A percentile compares a stretch with the other conserved stretches of the same genome.
Evolutionary conservation across 2,329 filamentous ascomycete genomes (phyloP).

Genomic region (Xylaria sp.): DNA sequence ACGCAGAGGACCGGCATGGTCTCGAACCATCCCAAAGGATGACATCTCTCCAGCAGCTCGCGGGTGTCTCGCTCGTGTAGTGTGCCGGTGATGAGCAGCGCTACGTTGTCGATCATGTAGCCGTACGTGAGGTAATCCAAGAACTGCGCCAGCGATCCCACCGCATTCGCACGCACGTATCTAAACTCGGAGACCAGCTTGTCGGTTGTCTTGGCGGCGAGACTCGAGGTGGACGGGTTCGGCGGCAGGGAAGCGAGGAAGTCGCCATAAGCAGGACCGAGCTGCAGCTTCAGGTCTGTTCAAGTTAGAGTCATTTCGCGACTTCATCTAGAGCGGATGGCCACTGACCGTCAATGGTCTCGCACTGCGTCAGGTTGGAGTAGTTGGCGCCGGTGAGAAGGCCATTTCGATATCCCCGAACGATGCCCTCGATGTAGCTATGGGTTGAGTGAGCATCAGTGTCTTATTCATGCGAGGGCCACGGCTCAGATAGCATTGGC

Average conservation of each 20-base stretch:
- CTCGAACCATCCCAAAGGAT: constrained; percentile 98
- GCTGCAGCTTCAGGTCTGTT: constrained; percentile 95
- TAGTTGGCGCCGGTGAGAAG: constrained; percentile 92
- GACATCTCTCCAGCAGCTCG: constrained; percentile 93
- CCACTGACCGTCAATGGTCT: constrained; percentile 87
- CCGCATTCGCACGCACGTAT: constrained; percentile 93
- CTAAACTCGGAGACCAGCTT: constrained; percentile 98
- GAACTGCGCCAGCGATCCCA: constrained; percentile 90
- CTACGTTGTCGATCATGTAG: constrained; percentile 99
- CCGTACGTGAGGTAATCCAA: constrained; percentile 99
- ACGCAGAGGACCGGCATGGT: constrained; percentile 98
- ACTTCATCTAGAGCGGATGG: not conserved
- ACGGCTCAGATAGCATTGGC: not conserved
- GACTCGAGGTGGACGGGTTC: constrained; percentile 94
- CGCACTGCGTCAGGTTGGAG: constrained; percentile 95
- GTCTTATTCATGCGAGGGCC: constrained; percentile 36
- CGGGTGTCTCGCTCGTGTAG: constrained; percentile 97
- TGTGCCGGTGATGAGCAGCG: constrained; percentile 95
- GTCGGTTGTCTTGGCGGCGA: constrained; percentile 95
- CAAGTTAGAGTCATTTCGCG: constrained; percentile 14
- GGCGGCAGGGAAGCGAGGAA: constrained; percentile 93
- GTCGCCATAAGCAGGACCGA: constrained; percentile 95
- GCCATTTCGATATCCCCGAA: constrained; percentile 94
- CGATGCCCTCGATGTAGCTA: constrained; percentile 96
- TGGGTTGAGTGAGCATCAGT: constrained; percentile 18